Evolutionary conservation across 768 basidiomycete genomes (phyloP), one percentile per base, ranked within the genome.

Genomic region (Rhodotorula diobovata): DNA sequence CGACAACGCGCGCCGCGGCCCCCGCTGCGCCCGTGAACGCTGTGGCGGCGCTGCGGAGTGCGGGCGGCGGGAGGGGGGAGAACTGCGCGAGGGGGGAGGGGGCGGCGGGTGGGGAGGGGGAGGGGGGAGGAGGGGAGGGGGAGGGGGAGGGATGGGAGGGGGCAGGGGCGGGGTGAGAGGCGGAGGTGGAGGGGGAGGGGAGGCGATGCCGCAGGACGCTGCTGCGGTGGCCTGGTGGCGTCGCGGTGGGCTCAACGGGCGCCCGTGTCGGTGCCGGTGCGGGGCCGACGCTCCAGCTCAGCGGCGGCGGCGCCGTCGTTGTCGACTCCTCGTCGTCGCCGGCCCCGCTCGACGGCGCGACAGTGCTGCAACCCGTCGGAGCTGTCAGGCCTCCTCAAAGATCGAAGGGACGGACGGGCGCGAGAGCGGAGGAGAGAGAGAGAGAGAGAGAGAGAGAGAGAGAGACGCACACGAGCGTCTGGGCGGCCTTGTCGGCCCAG

Each of bases 21-120:
- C 5, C 35, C n/a, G 46, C 3, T 15, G 28, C 57, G 25, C n/a
- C 1, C 15, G 18, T 41, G 32, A 71, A 71, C 14, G 46, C 2
- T 1, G 32, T n/a, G 4, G 66, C 45, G 10, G 66, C 32, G 9
- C 41, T 0, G 10, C 70, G 54, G 4, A 71, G 57, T 0, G 61
- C 12, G 3, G 61, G 61, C 10, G 70, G 70, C 21, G 70, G 66
- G n/a, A 71, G 34, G 25, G 70, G 34, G 2, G 66, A 59, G 70
- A 71, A 71, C n/a, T 71, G 70, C 20, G 37, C 9, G 15, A 71
- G 50, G 1, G 70, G 66, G 2, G 70, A 71, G 7, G 7, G 35
- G 18, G 43, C 11, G 10, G 64, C 4, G 30, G 48, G 54, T 7
- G 30, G 16, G 37, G 23, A 16, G 30, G 30, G 45, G 4, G 41